phyloP scores from a whole-genome alignment of 2,329 filamentous ascomycete species.

The Reticulascus tulasneorum region DNA sequence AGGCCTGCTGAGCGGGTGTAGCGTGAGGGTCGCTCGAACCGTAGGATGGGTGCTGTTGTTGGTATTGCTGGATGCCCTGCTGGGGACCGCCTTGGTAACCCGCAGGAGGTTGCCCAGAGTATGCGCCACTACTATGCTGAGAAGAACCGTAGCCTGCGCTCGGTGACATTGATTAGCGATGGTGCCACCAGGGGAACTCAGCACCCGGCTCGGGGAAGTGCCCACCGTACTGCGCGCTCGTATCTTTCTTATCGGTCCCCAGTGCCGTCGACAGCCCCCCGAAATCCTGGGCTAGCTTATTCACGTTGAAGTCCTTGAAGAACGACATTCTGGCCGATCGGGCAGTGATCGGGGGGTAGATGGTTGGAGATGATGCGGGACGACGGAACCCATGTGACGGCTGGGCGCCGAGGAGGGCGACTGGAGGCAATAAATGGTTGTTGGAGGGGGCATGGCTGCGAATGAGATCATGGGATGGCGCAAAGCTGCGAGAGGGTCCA shows the following conservation, averaged over 20 bases:
- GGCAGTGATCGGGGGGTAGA: too few species aligned
- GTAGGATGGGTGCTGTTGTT: conserved; percentile 6
- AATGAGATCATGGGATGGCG: too few species aligned
- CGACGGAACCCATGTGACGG: too few species aligned
- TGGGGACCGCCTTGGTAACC: conserved; percentile 14
- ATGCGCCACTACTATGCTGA: conserved; percentile 11
- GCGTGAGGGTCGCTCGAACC: conserved; percentile 9
- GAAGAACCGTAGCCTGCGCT: conserved; percentile 8
- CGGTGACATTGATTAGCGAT: background rate
- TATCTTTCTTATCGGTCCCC: conserved; percentile 24
- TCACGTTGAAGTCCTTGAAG: conserved; percentile 18
- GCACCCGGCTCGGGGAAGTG: background rate
- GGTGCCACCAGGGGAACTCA: background rate
- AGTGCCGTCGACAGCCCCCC: conserved; percentile 36
- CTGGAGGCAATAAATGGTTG: too few species aligned
- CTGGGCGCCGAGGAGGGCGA: too few species aligned
- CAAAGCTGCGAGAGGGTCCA: too few species aligned
- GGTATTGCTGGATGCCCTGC: conserved; percentile 12
- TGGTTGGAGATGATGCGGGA: too few species aligned
- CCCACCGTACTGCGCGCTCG: conserved; percentile 12
- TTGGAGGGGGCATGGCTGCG: too few species aligned
- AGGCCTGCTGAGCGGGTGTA: conserved; percentile 5
- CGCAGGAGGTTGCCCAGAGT: conserved; percentile 10
- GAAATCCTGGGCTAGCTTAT: conserved; percentile 29
- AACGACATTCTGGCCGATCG: conserved; percentile 10